phyloP scores from a whole-genome alignment of 805 yeast genomes.

The Kazachstania africana region DNA sequence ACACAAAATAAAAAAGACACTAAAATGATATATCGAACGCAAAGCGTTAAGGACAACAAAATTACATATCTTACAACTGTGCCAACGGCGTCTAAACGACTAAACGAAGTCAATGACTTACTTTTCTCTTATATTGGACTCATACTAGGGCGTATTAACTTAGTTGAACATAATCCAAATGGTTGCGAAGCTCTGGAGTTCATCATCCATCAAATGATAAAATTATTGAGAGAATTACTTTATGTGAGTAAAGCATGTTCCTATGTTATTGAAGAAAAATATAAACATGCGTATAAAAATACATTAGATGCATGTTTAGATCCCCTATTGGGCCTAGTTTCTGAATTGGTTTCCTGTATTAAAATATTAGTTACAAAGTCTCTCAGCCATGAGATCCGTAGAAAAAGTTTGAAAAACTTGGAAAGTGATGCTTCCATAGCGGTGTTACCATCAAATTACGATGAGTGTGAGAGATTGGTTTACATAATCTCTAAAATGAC shows the following conservation, averaged over 20 bases:
- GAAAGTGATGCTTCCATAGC: conserved; percentile 12
- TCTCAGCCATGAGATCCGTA: conserved; percentile 26
- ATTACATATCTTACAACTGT: conserved; percentile 30
- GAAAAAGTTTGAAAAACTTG: conserved; percentile 8
- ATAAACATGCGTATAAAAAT: conserved; percentile 19
- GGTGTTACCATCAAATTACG: too few relatives aligned
- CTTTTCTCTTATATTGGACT: conserved; percentile 51
- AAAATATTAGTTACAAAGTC: conserved; percentile 50
- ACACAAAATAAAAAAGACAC: too few relatives aligned
- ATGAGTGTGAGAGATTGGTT: conserved; percentile 57
- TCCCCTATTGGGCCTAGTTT: conserved; percentile 44
- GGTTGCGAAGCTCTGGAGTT: conserved; percentile 61
- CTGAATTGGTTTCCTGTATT: conserved; percentile 54
- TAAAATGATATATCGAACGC: too few relatives aligned
- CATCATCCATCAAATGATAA: conserved; percentile 55
- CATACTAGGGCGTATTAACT: conserved; percentile 64
- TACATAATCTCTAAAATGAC: conserved; percentile 51
- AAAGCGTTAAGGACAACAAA: not conserved
- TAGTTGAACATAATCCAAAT: conserved; percentile 58
- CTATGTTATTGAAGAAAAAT: conserved; percentile 23
- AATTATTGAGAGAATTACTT: conserved; percentile 50
- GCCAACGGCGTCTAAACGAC: conserved; percentile 52
- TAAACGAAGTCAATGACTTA: conserved; percentile 52
- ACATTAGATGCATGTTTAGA: conserved; percentile 38
- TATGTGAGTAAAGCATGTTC: conserved; percentile 44